Base-by-base conservation (phyloP, 192 early-diverging fungal species). In the Coemansia sp. region DNA sequence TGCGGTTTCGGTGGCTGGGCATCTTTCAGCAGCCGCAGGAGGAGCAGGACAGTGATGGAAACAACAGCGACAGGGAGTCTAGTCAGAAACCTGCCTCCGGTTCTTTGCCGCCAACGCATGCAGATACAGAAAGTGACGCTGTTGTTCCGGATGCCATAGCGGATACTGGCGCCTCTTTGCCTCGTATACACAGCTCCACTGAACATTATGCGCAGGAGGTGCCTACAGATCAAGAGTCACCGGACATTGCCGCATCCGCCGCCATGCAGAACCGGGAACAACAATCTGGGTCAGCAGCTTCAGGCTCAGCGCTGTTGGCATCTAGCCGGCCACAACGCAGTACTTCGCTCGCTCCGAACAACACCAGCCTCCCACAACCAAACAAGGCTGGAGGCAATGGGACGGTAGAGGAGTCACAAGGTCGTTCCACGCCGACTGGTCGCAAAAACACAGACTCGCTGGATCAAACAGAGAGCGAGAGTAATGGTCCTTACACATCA, bases 1-100 rank as follows among this genome's bases (percentile, higher is more conserved):
- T 83, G 34, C 75, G 80, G 38, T 83, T 83, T 52, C 80, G 80
- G 64, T 83, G 80, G 80, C 66, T 83, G 44, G 80, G 72, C 36
- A 83, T 83, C 2, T 83, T 77, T 46, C 71, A 83, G 57, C 66
- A 74, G 62, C 75, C 80, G n/a, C 44, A 74, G 15, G 74, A 76
- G 41, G 45, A 67, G 0, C 72, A 71, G 24, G 16, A 34, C 18
- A 51, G 69, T 4, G 69, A 38, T 6, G 46, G 9, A 14, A 45
- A 23, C 18, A 34, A 21, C 44, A 56, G 59, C 30, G 67, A 71
- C 7, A 15, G 58, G 39, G 60, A 67, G 15, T 33, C 56, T 24
- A 16, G 20, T 26, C 33, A 34, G 36, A 48, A 53, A 36, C 41
- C 46, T 43, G 24, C 11, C 60, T 4, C 8, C 60, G 45, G n/a